Evolutionary conservation across 345 rosid genomes (phyloP), one percentile per base, ranked within the genome.

Genomic region (Hibiscus tridactylites): DNA sequence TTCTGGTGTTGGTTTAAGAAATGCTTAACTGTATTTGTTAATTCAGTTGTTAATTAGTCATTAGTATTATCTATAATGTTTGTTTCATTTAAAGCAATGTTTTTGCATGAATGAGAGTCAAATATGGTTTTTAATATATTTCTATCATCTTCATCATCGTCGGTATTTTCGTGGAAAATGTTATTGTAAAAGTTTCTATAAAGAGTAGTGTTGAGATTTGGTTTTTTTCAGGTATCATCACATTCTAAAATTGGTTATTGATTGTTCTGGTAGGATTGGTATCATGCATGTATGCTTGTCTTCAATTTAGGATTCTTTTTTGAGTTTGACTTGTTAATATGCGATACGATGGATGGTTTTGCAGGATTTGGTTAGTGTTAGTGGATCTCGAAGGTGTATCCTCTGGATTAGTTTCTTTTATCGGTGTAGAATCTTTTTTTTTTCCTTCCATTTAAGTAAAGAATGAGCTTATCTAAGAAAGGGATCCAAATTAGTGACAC

Each of bases 391-490:
- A 71, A 62, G 9, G 58, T 44, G 39, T 71, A 59, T 50, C 47
- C 17, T 29, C 33, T 44, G 35, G 21, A 12, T 31, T 61, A 49
- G 39, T 71, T 60, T 44, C 61, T 68, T 73, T 73, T 71, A 35
- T 79, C 70, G 46, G 72, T 83, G 82, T 83, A 61, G 80, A 79
- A 37, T 73, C 6, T 65, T 49, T 53, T 83, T 70, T 59, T 70
- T 54, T 58, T 80, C 60, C 60, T 83, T 57, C 42, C 47, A 72
- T 78, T 79, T 76, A 62, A 72, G 75, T 78, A 71, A 85, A 91
- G 85, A 80, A 92, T 92, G 99, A 95, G 88, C 92, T 77, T 90
- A 75, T 85, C 88, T 79, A 88, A 87, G 91, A 92, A 88, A 85
- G 88, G 81, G 68, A 69, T 78, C 73, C 92, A 85, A 70, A 77